These are phyloP conservation scores for Kwoniella dendrophila DNA, from an alignment of 768 basidiomycete genomes.

Conservation along the genomic window DNA sequence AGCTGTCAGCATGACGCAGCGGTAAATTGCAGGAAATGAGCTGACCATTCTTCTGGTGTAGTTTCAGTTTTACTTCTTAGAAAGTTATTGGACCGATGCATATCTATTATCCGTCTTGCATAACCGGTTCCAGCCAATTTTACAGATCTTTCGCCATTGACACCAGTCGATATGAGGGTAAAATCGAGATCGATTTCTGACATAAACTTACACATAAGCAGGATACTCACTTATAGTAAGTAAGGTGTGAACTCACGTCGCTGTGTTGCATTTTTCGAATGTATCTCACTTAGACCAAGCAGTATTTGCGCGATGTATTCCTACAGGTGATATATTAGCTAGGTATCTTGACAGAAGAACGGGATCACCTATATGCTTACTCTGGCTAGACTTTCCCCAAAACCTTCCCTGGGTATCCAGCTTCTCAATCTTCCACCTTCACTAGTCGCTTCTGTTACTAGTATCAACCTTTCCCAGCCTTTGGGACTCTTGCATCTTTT, in stretches of 20 bases:
- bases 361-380: slow-evolving; percentile 29
- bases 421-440: slow-evolving; percentile 38
- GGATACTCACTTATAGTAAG: not conserved
- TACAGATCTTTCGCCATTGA: slow-evolving; percentile 63
- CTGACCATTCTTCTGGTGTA: slow-evolving; percentile 61
- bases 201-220: not conserved
- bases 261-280: slow-evolving; percentile 37
- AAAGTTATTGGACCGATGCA: slow-evolving; percentile 83
- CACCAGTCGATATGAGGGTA: slow-evolving; percentile 43
- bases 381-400: slow-evolving; percentile 36
- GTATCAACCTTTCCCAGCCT: slow-evolving; percentile 48
- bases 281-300: slow-evolving; percentile 43
- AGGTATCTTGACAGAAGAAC: not conserved
- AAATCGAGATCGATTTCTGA: slow-evolving; percentile 42
- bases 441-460: slow-evolving; percentile 35
- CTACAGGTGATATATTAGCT: slow-evolving; percentile 11
- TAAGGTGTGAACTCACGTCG: slow-evolving; percentile 31
- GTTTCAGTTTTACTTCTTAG: slow-evolving; percentile 46
- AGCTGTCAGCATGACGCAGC: not conserved
- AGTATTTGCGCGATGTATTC: slow-evolving; percentile 46
- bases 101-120: slow-evolving; percentile 71
- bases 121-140: slow-evolving; percentile 76
- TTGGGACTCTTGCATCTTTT: slow-evolving; percentile 46
- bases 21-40: slow-evolving; percentile 29
- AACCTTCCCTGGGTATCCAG: slow-evolving; percentile 41